Base-by-base conservation (phyloP, 768 basidiomycete species). In the Trametes coccinea region DNA sequence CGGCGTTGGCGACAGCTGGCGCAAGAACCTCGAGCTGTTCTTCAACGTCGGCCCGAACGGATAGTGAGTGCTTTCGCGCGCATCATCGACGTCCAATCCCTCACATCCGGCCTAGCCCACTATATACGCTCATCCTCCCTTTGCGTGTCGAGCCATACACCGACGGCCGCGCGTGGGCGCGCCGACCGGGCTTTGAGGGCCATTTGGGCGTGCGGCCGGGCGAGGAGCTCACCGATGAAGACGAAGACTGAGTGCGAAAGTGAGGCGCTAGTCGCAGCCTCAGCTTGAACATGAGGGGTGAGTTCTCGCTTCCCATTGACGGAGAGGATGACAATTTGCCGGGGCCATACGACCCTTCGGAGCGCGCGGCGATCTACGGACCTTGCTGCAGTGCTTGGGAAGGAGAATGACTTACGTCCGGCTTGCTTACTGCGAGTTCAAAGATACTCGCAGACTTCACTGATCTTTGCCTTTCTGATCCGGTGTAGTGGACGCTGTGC, bases 161-260 rank as follows among this genome's bases (percentile, higher is more conserved):
- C 0, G 89, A 98, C 69, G 97, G 97, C 2, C 81, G 84, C 60
- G 79, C 82, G 0, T 95, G 92, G 93, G 88, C 86, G 11, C 84
- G 91, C 14, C 79, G 80, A 17, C 76, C 80, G 8, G 93, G 91
- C 13, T 82, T 85, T 65, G 79, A 82, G 44, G 74, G 78, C 16
- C 88, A 91, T 64, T 70, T 73, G 2, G 89, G 90, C 4, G 73
- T 95, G 2, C 75, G 81, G n/a, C 78, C 78, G 34, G 90, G 88
- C 16, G 96, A 95, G 60, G 93, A 95, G 69, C 76, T 98, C 63
- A 98, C 96, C 3, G 94, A 95, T 22, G 86, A 86, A 6, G 85
- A 84, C 9, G 82, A 85, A 2, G 80, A 82, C 2, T 74, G 53
- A 46, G 22, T 22, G 22, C 22, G 22, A 22, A 22, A 22, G 22